Percentiles rank a stretch among this genome's conserved stretches.
These are phyloP conservation scores for Globisporangium okanoganense DNA, from an alignment of 352 stramenopile species.

Conservation along the genomic window DNA sequence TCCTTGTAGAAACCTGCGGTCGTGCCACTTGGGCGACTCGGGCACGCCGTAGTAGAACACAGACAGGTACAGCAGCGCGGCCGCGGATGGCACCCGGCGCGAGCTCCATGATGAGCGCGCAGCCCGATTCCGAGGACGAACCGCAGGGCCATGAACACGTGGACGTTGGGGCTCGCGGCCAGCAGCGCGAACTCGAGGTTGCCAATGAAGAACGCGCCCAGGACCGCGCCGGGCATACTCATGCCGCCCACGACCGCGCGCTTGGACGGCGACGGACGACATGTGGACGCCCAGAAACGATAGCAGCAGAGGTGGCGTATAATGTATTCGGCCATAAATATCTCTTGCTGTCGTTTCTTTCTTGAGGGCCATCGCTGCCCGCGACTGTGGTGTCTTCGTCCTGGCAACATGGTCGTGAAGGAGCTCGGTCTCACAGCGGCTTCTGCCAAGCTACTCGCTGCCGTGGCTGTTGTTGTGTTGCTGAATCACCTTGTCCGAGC, in stretches of 20 bases:
- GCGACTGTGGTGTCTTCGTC: no score
- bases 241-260: neutral
- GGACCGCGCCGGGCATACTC: conserved; percentile 26
- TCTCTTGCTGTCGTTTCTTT: no score
- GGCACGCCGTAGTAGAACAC: neutral
- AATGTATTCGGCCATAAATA: no score
- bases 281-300: no score
- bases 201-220: conserved; percentile 41
- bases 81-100: neutral
- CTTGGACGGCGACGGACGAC: neutral
- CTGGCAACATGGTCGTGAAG: no score
- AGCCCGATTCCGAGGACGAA: neutral
- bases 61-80: neutral
- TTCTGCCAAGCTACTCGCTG: no score
- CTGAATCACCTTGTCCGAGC: no score
- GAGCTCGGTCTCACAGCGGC: no score
- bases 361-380: no score
- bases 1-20: neutral
- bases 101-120: conserved; percentile 6
- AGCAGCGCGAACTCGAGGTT: conserved; percentile 39
- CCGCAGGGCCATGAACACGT: neutral
- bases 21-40: conserved; percentile 6
- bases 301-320: no score
- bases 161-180: neutral
- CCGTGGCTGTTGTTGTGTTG: no score